phyloP scores from a whole-genome alignment of 2,329 filamentous ascomycete species.

The Fusarium sororula region DNA sequence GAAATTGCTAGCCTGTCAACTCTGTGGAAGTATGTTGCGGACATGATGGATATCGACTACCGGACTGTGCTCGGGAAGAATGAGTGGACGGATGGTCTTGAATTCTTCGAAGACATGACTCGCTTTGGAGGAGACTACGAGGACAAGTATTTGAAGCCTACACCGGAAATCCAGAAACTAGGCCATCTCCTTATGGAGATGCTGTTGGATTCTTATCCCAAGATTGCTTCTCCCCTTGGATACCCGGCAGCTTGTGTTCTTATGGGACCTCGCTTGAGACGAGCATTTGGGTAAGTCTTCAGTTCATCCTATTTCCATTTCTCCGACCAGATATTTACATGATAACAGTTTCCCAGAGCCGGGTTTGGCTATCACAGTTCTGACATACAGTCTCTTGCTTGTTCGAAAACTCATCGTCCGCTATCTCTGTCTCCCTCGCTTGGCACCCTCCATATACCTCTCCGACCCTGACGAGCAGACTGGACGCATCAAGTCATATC shows the following conservation, averaged over 20 bases:
- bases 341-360: constrained; percentile 55
- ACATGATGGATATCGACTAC: constrained; percentile 73
- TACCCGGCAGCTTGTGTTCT: constrained; percentile 64
- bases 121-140: constrained; percentile 67
- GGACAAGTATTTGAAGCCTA: constrained; percentile 64
- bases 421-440: constrained; percentile 68
- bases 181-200: constrained; percentile 69
- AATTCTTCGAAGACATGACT: constrained; percentile 60
- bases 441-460: constrained; percentile 51
- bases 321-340: constrained; percentile 19
- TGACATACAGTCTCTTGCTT: constrained; percentile 59
- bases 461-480: constrained; percentile 61
- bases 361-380: constrained; percentile 44
- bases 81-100: constrained; percentile 60
- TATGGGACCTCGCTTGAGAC: constrained; percentile 71
- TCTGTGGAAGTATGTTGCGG: constrained; percentile 76
- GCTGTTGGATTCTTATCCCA: constrained; percentile 65
- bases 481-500: constrained; percentile 58
- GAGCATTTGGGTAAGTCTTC: constrained; percentile 68
- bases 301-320: background rate
- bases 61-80: constrained; percentile 48
- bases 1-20: constrained; percentile 73
- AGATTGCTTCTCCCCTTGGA: constrained; percentile 55
- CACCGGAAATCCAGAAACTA: constrained; percentile 57
- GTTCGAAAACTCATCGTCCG: constrained; percentile 65